These are phyloP conservation scores for Aspergillus arachidicola DNA, from an alignment of 2,329 filamentous ascomycete genomes.

Conservation along the genomic window DNA sequence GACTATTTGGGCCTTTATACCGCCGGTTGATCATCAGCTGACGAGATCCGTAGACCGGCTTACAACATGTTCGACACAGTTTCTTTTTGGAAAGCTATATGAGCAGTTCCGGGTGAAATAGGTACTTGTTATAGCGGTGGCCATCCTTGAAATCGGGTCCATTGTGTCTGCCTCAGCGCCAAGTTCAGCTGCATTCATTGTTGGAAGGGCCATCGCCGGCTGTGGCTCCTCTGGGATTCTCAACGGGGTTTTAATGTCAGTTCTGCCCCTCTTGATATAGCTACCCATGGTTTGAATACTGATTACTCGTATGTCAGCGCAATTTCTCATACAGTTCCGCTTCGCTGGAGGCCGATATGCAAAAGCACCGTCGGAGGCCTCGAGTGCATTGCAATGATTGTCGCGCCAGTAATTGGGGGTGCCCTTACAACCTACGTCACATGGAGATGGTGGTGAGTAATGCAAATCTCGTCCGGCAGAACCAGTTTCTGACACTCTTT, in stretches of 20 bases:
- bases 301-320: background rate
- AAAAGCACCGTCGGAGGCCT: too few species aligned
- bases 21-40: background rate
- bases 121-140: background rate
- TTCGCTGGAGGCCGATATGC: background rate
- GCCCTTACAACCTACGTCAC: too few species aligned
- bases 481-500: too few species aligned
- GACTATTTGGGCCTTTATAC: background rate
- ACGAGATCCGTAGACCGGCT: background rate
- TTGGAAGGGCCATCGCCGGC: background rate
- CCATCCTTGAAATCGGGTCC: background rate
- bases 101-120: background rate
- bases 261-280: background rate
- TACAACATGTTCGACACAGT: background rate
- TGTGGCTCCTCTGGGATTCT: background rate
- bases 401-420: too few species aligned
- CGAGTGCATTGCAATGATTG: too few species aligned
- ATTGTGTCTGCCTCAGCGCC: background rate
- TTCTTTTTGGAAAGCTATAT: background rate
- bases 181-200: background rate
- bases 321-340: background rate
- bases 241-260: background rate
- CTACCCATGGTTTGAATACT: background rate
- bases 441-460: too few species aligned
- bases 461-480: too few species aligned